Conservation (phyloP, 306 rosid species). For the Vigna unguiculata region DNA sequence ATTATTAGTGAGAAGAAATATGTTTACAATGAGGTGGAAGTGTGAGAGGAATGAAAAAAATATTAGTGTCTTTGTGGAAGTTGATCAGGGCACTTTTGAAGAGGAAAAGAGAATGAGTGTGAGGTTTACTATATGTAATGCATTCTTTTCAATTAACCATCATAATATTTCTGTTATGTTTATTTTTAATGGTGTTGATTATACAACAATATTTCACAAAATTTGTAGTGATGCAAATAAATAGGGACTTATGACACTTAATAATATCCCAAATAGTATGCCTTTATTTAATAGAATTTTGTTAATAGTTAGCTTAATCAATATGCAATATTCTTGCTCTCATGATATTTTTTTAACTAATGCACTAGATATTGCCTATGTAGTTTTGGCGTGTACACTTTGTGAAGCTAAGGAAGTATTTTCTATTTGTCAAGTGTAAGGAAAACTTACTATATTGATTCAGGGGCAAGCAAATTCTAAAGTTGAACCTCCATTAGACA, state of each 20-base stretch:
- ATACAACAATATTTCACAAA: not conserved
- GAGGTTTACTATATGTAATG: no score
- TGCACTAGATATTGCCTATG: constrained; percentile 33
- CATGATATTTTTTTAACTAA: constrained; percentile 31
- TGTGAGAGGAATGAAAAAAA: no score
- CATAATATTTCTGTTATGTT: constrained; percentile 16
- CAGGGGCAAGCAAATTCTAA: constrained; percentile 60
- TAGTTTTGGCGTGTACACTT: constrained; percentile 95
- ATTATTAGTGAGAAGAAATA: constrained; percentile 54
- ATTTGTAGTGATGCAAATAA: not conserved
- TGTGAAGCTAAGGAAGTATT: constrained; percentile 73
- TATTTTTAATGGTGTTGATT: constrained; percentile 28
- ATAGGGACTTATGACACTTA: constrained; percentile 9
- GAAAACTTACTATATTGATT: constrained; percentile 87
- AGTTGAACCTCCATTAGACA: constrained; percentile 75
- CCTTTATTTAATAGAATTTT: constrained; percentile 23
- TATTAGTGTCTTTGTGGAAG: no score
- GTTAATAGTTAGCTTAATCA: constrained; percentile 3
- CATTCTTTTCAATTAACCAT: not conserved
- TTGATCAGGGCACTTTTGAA: no score
- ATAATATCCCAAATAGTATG: not conserved
- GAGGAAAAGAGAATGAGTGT: no score
- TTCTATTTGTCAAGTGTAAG: constrained; percentile 68
- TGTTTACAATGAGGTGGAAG: no score
- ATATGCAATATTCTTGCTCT: constrained; percentile 13